Conservation (phyloP, 1,139 yeast species). For the Lodderomyces beijingensis region DNA sequence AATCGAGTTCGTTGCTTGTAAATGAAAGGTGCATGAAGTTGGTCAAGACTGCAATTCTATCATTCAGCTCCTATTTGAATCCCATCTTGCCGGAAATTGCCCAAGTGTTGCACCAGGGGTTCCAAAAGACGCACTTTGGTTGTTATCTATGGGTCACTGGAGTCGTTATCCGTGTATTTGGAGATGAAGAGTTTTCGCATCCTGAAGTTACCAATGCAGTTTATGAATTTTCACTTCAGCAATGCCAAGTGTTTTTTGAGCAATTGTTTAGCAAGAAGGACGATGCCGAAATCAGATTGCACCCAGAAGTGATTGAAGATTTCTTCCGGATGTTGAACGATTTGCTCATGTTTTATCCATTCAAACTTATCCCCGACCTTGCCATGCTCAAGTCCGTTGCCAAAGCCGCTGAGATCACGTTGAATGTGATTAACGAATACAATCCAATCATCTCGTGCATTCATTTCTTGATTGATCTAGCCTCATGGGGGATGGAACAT, state of each 20-base stretch:
- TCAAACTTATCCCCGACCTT: slow-evolving; percentile 53
- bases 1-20: slow-evolving; percentile 53
- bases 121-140: slow-evolving; percentile 65
- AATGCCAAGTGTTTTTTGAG: slow-evolving; percentile 39
- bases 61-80: slow-evolving; percentile 60
- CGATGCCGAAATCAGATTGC: slow-evolving; percentile 31
- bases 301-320: slow-evolving; percentile 82
- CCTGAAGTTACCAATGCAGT: slow-evolving; percentile 36
- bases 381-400: slow-evolving; percentile 55
- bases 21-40: slow-evolving; percentile 75
- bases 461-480: slow-evolving; percentile 72
- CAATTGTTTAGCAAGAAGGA: slow-evolving; percentile 22
- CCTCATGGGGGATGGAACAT: slow-evolving; percentile 77
- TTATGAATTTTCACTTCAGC: slow-evolving; percentile 47
- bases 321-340: slow-evolving; percentile 83
- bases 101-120: slow-evolving; percentile 59
- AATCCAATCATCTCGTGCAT: slow-evolving; percentile 70
- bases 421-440: slow-evolving; percentile 54
- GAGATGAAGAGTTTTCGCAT: slow-evolving; percentile 49
- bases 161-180: slow-evolving; percentile 70
- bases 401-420: slow-evolving; percentile 56
- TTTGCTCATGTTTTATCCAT: slow-evolving; percentile 73
- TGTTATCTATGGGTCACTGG: slow-evolving; percentile 93
- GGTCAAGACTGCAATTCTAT: slow-evolving; percentile 60
- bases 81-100: slow-evolving; percentile 66